phyloP scores from a whole-genome alignment of 176 grass and related monocot species.

The Eleusine coracana region DNA sequence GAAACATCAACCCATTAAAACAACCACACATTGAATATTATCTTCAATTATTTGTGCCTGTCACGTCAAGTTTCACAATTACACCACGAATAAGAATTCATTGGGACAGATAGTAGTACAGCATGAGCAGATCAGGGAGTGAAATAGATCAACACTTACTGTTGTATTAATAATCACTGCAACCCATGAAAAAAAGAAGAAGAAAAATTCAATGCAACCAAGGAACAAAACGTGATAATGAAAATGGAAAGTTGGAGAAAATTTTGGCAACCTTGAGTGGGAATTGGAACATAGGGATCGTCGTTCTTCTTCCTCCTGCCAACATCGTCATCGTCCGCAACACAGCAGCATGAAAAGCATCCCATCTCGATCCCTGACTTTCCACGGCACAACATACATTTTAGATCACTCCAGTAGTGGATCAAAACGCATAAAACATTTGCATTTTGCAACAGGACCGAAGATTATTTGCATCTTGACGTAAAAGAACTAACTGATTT shows the following conservation, averaged over 20 bases:
- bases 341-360: slow-evolving; percentile 53
- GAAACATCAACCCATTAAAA: background rate
- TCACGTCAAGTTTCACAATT: background rate
- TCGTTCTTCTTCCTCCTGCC: slow-evolving; percentile 56
- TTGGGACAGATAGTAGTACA: background rate
- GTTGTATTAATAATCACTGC: background rate
- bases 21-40: background rate
- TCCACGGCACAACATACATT: slow-evolving; percentile 7
- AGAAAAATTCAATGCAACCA: background rate
- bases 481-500: background rate
- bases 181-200: background rate
- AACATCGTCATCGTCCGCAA: slow-evolving; percentile 37
- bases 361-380: slow-evolving; percentile 41
- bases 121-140: background rate
- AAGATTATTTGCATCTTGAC: background rate
- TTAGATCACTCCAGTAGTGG: background rate
- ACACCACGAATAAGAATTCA: background rate
- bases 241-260: background rate
- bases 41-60: background rate
- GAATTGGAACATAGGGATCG: slow-evolving; percentile 33
- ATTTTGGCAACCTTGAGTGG: slow-evolving; percentile 34
- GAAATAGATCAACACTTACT: background rate
- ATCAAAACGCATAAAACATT: slow-evolving; percentile 5
- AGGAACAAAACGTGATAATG: background rate
- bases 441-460: background rate